phyloP scores from a whole-genome alignment of 768 basidiomycete species.

The Phlegmacium glaucopus region DNA sequence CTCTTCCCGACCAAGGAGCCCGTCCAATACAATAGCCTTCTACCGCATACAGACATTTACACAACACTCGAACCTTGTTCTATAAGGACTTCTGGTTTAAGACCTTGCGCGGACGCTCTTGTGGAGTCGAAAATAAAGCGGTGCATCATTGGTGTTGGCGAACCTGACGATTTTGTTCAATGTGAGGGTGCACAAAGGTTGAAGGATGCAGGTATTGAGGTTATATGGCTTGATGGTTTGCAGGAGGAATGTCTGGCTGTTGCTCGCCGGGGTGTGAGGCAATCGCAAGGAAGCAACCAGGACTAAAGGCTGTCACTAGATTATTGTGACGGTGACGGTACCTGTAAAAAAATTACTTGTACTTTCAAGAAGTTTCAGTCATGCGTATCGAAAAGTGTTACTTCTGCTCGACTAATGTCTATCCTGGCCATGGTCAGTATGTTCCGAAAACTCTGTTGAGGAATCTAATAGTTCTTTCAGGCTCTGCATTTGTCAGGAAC shows the following conservation, averaged over 20 bases:
- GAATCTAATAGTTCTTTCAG: constrained; percentile 31
- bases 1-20: constrained; percentile 38
- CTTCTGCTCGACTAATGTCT: constrained; percentile 95
- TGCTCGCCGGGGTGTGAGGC: constrained; percentile 60
- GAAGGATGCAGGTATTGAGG: constrained; percentile 65
- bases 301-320: no score
- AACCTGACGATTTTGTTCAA: constrained; percentile 91
- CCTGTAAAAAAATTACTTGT: no score
- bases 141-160: constrained; percentile 86
- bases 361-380: constrained; percentile 3
- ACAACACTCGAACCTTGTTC: constrained; percentile 98
- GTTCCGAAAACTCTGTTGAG: not conserved
- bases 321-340: no score
- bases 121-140: constrained; percentile 65
- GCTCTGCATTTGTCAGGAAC: constrained; percentile 95
- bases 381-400: constrained; percentile 99
- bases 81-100: constrained; percentile 78
- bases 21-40: constrained; percentile 43
- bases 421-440: constrained; percentile 86
- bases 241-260: constrained; percentile 78
- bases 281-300: no score
- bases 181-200: constrained; percentile 85
- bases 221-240: constrained; percentile 71
- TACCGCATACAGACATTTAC: constrained; percentile 71
- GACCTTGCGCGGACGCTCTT: constrained; percentile 83